Evolutionary conservation across 257 asterid species (phyloP).

Genomic region (Forsythia suspensa): DNA sequence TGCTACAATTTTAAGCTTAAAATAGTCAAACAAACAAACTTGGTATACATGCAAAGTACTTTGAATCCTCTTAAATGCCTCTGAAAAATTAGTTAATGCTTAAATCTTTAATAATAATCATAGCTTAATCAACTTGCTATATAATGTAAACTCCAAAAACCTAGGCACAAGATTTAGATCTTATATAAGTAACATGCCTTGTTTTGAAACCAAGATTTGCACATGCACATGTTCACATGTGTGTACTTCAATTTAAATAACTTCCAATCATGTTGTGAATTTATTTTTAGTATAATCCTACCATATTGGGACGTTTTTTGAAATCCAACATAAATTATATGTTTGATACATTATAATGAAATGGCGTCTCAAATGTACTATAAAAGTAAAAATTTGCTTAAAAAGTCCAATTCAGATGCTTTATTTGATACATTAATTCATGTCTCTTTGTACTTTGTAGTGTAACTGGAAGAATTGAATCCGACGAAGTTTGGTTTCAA

Average conservation of each 20-base stretch:
- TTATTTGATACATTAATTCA: no score
- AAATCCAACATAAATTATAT: background rate
- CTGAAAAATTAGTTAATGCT: background rate
- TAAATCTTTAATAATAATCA: slow-evolving; percentile 10
- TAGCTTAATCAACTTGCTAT: slow-evolving; percentile 20
- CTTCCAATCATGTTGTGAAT: background rate
- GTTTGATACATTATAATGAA: background rate
- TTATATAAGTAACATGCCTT: slow-evolving; percentile 39
- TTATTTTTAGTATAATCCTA: background rate
- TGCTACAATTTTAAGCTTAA: background rate
- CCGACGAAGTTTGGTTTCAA: background rate
- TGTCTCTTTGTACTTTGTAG: no score
- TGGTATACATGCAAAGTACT: background rate
- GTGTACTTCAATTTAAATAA: background rate
- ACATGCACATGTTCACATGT: slow-evolving; percentile 35
- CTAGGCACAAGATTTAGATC: slow-evolving; percentile 37
- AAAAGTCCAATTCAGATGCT: no score
- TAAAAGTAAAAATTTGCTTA: no score
- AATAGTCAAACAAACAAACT: background rate
- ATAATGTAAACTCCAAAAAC: slow-evolving; percentile 28
- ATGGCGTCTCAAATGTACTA: no score
- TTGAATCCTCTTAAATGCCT: background rate
- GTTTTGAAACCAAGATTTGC: slow-evolving; percentile 32
- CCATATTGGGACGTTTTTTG: background rate
- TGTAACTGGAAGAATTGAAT: no score